Conservation (phyloP, 1,284 basidiomycete species). For the Chalciporus sp. region DNA sequence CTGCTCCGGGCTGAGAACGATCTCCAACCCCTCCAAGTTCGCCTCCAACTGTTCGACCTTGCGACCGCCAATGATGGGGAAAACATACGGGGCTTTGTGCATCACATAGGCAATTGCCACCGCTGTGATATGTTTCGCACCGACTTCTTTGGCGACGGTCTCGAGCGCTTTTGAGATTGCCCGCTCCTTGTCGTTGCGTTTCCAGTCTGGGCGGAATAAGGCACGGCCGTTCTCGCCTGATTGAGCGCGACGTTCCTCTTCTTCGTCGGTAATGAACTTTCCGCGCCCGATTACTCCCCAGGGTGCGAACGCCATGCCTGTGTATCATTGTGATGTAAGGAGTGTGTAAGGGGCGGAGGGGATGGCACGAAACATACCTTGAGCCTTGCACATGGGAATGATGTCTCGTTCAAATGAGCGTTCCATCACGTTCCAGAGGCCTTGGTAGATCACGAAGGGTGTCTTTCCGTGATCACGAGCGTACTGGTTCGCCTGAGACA, state of each 20-base stretch:
- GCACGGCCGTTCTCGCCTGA: constrained; percentile 32
- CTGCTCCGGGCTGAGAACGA: constrained; percentile 45
- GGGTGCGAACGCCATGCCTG: constrained; percentile 40
- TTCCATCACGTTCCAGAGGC: constrained; percentile 49
- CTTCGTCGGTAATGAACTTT: constrained; percentile 33
- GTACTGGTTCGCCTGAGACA: constrained; percentile 41
- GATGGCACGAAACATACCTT: constrained; percentile 32
- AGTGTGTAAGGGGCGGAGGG: neutral
- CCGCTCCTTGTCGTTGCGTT: constrained; percentile 30
- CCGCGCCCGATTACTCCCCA: too few species aligned
- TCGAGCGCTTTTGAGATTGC: constrained; percentile 13
- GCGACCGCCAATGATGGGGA: constrained; percentile 52
- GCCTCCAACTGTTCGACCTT: constrained; percentile 50
- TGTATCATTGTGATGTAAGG: too few species aligned
- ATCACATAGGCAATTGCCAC: constrained; percentile 52
- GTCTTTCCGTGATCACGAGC: constrained; percentile 45
- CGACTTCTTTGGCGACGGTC: constrained; percentile 27
- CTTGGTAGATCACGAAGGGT: constrained; percentile 57
- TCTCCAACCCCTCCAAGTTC: constrained; percentile 51
- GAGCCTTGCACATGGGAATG: constrained; percentile 49
- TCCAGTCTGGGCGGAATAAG: too few species aligned
- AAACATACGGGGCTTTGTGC: constrained; percentile 51
- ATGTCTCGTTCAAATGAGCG: constrained; percentile 55
- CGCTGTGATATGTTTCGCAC: constrained; percentile 25
- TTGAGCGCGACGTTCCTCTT: constrained; percentile 28